A percentile compares a stretch with the other conserved stretches of the same genome.
These are phyloP conservation scores for Fusarium algeriense DNA, from an alignment of 2,329 filamentous ascomycete genomes.

Conservation along the genomic window DNA sequence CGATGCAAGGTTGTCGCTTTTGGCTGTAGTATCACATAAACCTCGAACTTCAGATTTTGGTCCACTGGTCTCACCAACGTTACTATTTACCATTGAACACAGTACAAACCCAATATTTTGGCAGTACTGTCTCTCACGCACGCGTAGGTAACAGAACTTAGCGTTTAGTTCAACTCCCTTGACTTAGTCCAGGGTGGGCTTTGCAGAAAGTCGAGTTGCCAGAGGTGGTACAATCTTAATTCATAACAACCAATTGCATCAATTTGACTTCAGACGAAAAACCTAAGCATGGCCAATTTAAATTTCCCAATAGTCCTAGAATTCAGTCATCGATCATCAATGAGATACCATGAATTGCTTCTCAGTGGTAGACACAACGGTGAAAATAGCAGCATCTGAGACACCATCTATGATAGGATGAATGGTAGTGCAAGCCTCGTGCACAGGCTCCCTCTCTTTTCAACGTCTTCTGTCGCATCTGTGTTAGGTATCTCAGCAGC, in stretches of 20 bases:
- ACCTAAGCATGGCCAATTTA: not conserved
- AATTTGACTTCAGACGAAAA: not conserved
- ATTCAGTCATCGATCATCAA: not conserved
- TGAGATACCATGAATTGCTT: not conserved
- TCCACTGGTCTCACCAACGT: constrained; percentile 28
- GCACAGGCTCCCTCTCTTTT: not conserved
- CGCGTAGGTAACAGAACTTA: constrained; percentile 7
- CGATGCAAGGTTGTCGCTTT: not conserved
- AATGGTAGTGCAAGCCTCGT: not conserved
- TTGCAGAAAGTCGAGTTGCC: not conserved
- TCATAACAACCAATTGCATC: not conserved
- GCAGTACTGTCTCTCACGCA: constrained; percentile 1
- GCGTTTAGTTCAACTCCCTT: not conserved
- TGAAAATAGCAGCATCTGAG: not conserved
- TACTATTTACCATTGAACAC: constrained; percentile 21
- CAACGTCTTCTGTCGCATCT: constrained; percentile 10
- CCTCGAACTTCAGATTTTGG: constrained; percentile 5
- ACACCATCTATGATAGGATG: not conserved
- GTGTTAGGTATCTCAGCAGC: constrained; percentile 12
- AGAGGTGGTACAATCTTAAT: not conserved
- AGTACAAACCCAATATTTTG: constrained; percentile 25
- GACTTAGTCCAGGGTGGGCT: constrained; percentile 11
- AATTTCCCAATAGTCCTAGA: not conserved
- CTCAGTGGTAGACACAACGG: not conserved
- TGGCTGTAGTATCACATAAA: not conserved